Evolutionary conservation across 805 yeast genomes (phyloP).

Genomic region (Lipomyces starkeyi): DNA sequence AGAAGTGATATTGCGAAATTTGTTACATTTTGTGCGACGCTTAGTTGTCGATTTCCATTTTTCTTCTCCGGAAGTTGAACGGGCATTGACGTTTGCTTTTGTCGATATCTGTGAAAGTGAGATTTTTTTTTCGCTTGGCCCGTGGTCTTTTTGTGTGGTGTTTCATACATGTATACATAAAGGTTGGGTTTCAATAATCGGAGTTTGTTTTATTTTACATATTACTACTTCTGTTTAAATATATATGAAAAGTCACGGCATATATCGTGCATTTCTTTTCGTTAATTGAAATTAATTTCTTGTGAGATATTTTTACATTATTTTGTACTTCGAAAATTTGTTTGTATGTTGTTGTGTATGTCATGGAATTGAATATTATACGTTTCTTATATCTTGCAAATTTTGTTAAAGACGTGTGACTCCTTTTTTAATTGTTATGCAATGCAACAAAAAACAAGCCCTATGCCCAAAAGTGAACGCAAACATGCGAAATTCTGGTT

Average conservation of each 20-base stretch:
- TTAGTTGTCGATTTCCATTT: neutral
- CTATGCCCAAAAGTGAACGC: neutral
- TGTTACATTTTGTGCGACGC: neutral
- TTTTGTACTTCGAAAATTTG: neutral
- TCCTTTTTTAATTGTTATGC: neutral
- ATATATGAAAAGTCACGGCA: neutral
- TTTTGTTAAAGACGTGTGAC: neutral
- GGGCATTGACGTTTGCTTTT: neutral
- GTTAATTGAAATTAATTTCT: neutral
- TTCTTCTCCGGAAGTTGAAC: neutral
- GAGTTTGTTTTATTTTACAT: neutral
- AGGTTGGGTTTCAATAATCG: neutral
- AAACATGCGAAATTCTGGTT: too few species aligned
- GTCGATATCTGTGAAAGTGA: neutral
- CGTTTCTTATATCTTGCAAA: neutral
- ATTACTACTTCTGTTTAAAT: neutral
- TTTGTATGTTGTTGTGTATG: neutral
- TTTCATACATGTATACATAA: slow-evolving; percentile 1
- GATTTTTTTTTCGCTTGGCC: neutral
- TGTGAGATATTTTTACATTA: neutral
- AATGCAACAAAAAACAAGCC: neutral
- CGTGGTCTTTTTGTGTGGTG: slow-evolving; percentile 5
- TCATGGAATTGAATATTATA: slow-evolving; percentile 1
- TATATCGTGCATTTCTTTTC: neutral
- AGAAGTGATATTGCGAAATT: neutral